phyloP scores from a whole-genome alignment of 257 asterid genomes.

The Ehretia macrophylla region DNA sequence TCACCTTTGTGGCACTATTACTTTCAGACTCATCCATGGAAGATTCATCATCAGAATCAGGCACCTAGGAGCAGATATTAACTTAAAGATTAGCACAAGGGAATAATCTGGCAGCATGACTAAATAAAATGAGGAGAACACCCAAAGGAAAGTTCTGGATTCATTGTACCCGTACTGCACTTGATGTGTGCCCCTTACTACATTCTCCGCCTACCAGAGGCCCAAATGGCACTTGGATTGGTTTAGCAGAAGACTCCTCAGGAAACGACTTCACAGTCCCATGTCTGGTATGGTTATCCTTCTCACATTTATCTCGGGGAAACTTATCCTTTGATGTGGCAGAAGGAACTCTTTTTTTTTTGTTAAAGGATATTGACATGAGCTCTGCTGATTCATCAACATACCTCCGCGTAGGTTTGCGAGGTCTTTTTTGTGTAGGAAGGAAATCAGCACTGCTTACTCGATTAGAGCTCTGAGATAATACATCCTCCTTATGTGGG shows the following conservation, averaged over 20 bases:
- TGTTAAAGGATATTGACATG: slow-evolving; percentile 31
- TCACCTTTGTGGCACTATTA: slow-evolving; percentile 23
- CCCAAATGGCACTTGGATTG: slow-evolving; percentile 96
- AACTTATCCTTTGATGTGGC: slow-evolving; percentile 39
- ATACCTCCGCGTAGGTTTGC: slow-evolving; percentile 91
- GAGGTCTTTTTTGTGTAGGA: slow-evolving; percentile 61
- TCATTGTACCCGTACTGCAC: background rate
- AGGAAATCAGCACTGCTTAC: slow-evolving; percentile 21
- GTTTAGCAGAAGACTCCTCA: slow-evolving; percentile 58
- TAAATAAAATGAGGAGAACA: background rate
- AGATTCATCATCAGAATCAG: slow-evolving; percentile 15
- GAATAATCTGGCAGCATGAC: background rate
- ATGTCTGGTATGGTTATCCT: slow-evolving; percentile 41
- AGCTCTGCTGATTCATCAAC: slow-evolving; percentile 72
- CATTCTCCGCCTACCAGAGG: slow-evolving; percentile 28
- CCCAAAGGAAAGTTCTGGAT: background rate
- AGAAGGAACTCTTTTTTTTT: slow-evolving; percentile 39
- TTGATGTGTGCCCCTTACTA: no score
- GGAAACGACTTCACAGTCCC: slow-evolving; percentile 30
- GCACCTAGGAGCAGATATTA: background rate
- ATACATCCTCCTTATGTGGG: slow-evolving; percentile 22
- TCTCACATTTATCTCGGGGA: slow-evolving; percentile 36
- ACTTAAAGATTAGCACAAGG: background rate
- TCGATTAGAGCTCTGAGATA: slow-evolving; percentile 14
- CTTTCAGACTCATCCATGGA: slow-evolving; percentile 27